Conservation (phyloP, 768 basidiomycete genomes). For the Naematelia encephala region DNA sequence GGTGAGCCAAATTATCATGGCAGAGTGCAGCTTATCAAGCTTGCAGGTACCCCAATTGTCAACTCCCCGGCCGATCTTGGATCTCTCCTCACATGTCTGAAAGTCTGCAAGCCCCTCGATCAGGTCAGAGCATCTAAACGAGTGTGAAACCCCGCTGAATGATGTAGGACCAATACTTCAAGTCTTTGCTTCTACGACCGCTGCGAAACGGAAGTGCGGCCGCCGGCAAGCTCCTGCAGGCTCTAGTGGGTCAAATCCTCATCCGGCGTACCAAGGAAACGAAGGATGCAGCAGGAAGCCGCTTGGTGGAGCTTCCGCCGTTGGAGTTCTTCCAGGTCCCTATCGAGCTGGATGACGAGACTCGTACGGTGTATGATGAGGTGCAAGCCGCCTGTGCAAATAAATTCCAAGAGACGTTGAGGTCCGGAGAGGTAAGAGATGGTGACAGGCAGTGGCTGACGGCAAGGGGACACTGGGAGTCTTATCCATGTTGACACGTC, state of each 20-base stretch:
- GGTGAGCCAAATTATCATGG: conserved; percentile 20
- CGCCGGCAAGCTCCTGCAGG: conserved; percentile 65
- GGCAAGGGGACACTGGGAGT: conserved; percentile 28
- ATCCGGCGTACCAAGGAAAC: conserved; percentile 58
- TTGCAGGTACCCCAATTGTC: conserved; percentile 86
- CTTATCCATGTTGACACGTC: conserved; percentile 37
- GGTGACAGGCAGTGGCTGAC: conserved; percentile 3
- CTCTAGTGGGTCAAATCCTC: conserved; percentile 19
- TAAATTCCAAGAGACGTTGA: conserved; percentile 25
- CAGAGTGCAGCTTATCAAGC: conserved; percentile 33
- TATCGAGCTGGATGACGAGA: conserved; percentile 35
- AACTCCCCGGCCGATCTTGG: conserved; percentile 70
- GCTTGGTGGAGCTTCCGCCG: conserved; percentile 70
- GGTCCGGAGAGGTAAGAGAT: conserved; percentile 29
- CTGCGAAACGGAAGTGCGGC: conserved; percentile 65
- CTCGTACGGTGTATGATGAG: conserved; percentile 37
- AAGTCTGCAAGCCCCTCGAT: conserved; percentile 80
- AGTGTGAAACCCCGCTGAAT: no score
- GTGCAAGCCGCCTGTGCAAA: conserved; percentile 15
- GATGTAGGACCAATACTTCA: conserved; percentile 64
- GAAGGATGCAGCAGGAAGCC: conserved; percentile 68
- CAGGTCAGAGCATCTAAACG: no score
- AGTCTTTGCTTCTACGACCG: conserved; percentile 71
- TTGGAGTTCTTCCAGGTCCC: conserved; percentile 64
- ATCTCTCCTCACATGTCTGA: conserved; percentile 76